Conservation (phyloP, 139 green algal species). For the Tetradesmus lagerheimii region DNA sequence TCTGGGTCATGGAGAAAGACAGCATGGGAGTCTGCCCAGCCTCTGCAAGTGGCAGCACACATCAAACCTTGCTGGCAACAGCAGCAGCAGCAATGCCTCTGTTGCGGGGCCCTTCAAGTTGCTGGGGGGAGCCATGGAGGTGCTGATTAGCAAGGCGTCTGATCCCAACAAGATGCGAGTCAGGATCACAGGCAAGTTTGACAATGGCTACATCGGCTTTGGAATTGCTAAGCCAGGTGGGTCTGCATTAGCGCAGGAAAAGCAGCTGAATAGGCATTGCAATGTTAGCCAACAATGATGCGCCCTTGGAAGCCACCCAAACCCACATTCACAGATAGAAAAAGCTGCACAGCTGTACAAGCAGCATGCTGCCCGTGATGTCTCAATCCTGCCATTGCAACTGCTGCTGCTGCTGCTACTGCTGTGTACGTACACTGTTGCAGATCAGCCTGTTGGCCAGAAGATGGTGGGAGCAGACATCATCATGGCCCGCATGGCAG, state of each 20-base stretch:
- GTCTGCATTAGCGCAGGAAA: too few relatives aligned
- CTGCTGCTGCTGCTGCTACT: too few relatives aligned
- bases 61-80: neutral
- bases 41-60: neutral
- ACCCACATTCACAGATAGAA: too few relatives aligned
- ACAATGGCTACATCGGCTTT: conserved; percentile 15
- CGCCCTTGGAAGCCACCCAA: too few relatives aligned
- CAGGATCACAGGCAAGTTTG: neutral
- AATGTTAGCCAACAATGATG: too few relatives aligned
- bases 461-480: conserved; percentile 57
- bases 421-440: too few relatives aligned
- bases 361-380: too few relatives aligned
- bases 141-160: conserved; percentile 19
- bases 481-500: conserved; percentile 25
- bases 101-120: neutral
- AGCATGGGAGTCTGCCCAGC: neutral
- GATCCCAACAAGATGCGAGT: conserved; percentile 27
- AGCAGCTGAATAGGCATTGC: too few relatives aligned
- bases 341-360: too few relatives aligned
- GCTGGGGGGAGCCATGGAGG: neutral
- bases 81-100: neutral
- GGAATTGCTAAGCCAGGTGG: conserved; percentile 21
- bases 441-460: neutral
- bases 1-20: neutral
- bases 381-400: too few relatives aligned